Evolutionary conservation across 352 stramenopile species (phyloP).

Genomic region (Pythium aquatile): DNA sequence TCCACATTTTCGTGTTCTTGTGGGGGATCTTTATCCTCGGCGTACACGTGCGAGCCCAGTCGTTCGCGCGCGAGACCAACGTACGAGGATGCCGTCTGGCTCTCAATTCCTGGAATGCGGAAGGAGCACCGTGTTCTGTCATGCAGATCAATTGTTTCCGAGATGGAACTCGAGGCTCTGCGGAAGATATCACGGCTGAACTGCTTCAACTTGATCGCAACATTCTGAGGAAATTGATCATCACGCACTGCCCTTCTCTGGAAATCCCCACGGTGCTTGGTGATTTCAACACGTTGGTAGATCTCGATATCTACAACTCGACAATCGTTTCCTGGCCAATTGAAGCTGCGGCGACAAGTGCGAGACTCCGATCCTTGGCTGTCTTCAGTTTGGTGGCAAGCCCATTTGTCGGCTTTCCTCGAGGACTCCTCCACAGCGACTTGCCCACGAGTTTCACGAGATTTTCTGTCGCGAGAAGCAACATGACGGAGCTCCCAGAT

Average conservation of each 20-base stretch:
- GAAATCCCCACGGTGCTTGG: slow-evolving; percentile 16
- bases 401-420: slow-evolving; percentile 5
- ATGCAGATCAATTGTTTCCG: slow-evolving; percentile 27
- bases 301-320: slow-evolving; percentile 24
- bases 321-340: slow-evolving; percentile 15
- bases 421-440: slow-evolving; percentile 10
- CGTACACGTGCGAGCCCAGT: background rate
- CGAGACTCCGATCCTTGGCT: slow-evolving; percentile 8
- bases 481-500: slow-evolving; percentile 17
- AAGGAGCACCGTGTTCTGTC: slow-evolving; percentile 14
- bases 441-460: slow-evolving; percentile 13
- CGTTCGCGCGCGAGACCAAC: background rate
- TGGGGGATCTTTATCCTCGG: background rate
- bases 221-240: slow-evolving; percentile 18
- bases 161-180: background rate
- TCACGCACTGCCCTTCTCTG: slow-evolving; percentile 22
- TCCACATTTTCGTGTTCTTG: background rate
- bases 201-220: slow-evolving; percentile 10
- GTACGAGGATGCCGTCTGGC: slow-evolving; percentile 7
- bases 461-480: slow-evolving; percentile 18
- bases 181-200: background rate
- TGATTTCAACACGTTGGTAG: slow-evolving; percentile 10
- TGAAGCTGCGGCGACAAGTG: slow-evolving; percentile 15
- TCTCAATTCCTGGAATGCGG: slow-evolving; percentile 9
- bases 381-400: slow-evolving; percentile 18